Conservation (phyloP, 441 rosid genomes). For the Erodium moschatum region DNA sequence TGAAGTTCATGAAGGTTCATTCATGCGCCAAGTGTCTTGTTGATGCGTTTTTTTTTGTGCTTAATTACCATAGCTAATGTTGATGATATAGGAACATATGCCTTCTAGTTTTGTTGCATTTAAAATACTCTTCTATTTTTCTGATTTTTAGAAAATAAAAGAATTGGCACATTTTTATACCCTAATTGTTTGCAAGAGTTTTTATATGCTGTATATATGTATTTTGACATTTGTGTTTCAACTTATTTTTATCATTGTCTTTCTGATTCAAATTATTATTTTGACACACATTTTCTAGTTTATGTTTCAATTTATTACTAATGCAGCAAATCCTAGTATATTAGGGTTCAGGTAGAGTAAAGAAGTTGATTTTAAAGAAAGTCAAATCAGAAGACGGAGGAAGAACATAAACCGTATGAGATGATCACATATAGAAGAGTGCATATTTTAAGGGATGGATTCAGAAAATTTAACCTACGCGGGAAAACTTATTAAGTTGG, state of each 20-base stretch:
- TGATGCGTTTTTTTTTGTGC: background rate
- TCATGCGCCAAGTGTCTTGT: background rate
- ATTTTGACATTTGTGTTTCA: background rate
- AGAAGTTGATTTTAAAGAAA: background rate
- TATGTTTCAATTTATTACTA: background rate
- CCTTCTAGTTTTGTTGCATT: background rate
- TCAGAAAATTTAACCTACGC: too few species aligned
- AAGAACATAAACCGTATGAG: background rate
- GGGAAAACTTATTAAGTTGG: too few species aligned
- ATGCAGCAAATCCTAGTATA: background rate
- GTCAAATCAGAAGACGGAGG: background rate
- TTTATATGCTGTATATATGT: background rate
- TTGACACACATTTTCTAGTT: background rate
- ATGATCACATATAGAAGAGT: too few species aligned
- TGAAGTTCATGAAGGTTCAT: conserved; percentile 5
- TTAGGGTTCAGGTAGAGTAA: background rate
- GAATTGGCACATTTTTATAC: too few species aligned
- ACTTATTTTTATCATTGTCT: background rate
- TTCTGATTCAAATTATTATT: background rate
- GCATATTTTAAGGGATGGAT: too few species aligned
- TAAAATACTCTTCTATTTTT: background rate
- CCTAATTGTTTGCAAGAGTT: too few species aligned
- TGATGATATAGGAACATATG: background rate
- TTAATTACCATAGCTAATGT: background rate
- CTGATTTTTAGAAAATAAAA: background rate